Evolutionary conservation across 1,284 basidiomycete genomes (phyloP), one percentile per base, ranked within the genome.

Genomic region (Quambalaria eucalypti): DNA sequence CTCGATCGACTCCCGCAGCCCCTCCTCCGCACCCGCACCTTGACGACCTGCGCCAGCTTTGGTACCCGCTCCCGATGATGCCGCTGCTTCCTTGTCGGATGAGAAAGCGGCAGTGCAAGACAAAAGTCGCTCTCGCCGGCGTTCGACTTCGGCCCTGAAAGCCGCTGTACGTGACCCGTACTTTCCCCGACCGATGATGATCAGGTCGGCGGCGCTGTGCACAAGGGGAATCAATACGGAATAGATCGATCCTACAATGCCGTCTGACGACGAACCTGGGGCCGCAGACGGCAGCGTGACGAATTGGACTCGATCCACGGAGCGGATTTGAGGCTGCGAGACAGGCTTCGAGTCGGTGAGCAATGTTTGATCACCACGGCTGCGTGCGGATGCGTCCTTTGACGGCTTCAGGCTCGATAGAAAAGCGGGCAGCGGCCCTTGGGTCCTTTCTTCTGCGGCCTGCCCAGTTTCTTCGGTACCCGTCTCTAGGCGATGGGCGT

Each of bases 181-280:
- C 26, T 66, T 66, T 6, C 65, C 65, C 25, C 63, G 44, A 2
- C 65, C 65, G 30, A 66, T 38, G 5, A 66, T 31, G 12, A 66
- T 38, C 57, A 66, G 53, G 33, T 66, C 65, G 25, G 38, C 46
- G 9, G 47, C 52, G 31, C 50, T 50, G 23, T 61, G 57, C 2
- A 59, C 33, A 9, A 66, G 33, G 1, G 59, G 56, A 1, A 56
- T 33, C 2, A 62, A 50, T n/a, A n/a, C n/a, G 2, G 57, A 19
- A 12, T 29, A 40, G 47, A 50, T 36, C 50, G 58, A 55, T 36
- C 52, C 56, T 5, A n/a, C 36, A 30, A 60, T 28, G 25, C n/a
- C n/a, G n/a, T n/a, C n/a, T n/a, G n/a, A n/a, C n/a, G n/a, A n/a
- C n/a, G n/a, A n/a, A n/a, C n/a, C n/a, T n/a, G 36, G 30, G 21